Conservation (phyloP, 1,284 basidiomycete species). For the Moesziomyces antarcticus region DNA sequence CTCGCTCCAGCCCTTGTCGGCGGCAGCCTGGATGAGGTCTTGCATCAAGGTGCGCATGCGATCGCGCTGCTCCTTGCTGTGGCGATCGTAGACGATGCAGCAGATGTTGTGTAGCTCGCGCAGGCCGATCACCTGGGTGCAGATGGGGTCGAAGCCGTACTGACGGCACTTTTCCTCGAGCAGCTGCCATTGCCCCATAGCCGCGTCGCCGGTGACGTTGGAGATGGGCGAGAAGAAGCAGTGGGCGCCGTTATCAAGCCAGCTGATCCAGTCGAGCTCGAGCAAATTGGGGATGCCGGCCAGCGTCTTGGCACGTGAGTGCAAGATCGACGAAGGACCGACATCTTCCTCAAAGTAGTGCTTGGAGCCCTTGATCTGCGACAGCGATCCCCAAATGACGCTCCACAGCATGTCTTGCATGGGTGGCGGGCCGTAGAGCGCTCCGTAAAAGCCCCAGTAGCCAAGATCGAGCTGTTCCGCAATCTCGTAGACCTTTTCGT, state of each 20-base stretch:
- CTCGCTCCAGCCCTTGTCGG: slow-evolving; percentile 56
- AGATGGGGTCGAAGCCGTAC: slow-evolving; percentile 54
- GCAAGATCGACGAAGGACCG: slow-evolving; percentile 26
- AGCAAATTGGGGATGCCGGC: slow-evolving; percentile 51
- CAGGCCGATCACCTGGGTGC: slow-evolving; percentile 32
- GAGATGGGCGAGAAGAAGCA: slow-evolving; percentile 56
- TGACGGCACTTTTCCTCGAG: slow-evolving; percentile 27
- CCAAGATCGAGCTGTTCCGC: slow-evolving; percentile 13
- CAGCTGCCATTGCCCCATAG: slow-evolving; percentile 25
- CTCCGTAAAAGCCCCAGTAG: slow-evolving; percentile 52
- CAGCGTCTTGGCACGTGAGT: slow-evolving; percentile 51
- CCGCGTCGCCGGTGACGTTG: slow-evolving; percentile 36
- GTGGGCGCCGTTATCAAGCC: slow-evolving; percentile 47
- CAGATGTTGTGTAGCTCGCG: slow-evolving; percentile 53
- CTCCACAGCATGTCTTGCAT: slow-evolving; percentile 32
- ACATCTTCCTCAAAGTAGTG: slow-evolving; percentile 28
- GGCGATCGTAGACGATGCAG: slow-evolving; percentile 54
- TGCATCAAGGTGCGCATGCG: slow-evolving; percentile 35
- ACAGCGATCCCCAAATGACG: slow-evolving; percentile 39
- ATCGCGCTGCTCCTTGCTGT: slow-evolving; percentile 51
- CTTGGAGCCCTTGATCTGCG: slow-evolving; percentile 45
- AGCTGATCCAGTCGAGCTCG: slow-evolving; percentile 54
- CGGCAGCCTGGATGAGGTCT: slow-evolving; percentile 46
- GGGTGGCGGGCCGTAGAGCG: slow-evolving; percentile 47
- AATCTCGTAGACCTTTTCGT: slow-evolving; percentile 14